Evolutionary conservation across 208 protist species (phyloP), one percentile per base, ranked within the genome.

Genomic region (Trypanosoma scelopori): DNA sequence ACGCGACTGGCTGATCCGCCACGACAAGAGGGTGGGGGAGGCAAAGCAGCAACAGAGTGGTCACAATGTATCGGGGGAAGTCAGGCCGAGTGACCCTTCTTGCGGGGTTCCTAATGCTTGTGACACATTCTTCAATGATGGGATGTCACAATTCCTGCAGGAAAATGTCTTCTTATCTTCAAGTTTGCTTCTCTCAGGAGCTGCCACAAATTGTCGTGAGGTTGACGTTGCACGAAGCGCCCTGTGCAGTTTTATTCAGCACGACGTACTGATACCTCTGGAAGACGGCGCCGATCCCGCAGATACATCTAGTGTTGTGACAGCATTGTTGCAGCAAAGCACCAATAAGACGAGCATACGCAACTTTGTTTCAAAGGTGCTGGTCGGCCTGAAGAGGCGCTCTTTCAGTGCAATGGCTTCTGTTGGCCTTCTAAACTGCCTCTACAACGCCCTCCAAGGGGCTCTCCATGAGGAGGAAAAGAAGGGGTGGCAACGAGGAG

Each of bases 391-490:
- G 76, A 58, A 60, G 49, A 52, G 71, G 11, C 69, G 78, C 22
- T 73, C 78, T 43, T 84, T 89, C 61, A 63, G 67, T 37, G 65
- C 76, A 0, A 78, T 76, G 61, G 80, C 86, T n/a, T 84, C 84
- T 58, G 76, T 92, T 15, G 86, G 82, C 4, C 47, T 92, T 5
- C 32, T 92, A 39, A 89, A 89, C 58, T 60, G 82, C 30, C 81
- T 92, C 51, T 71, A 80, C 59, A 89, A 92, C 48, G 78, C 82
- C 2, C 69, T 92, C 16, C 65, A 80, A 55, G 62, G 65, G 28
- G 81, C 71, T 12, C 57, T 92, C 37, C 52, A 32, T 27, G 32
- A 37, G 23, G 45, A 62, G 46, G 39, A 66, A 46, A 12, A 46
- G 16, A 20, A 65, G 32, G 42, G 56, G 16, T 28, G 30, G 25